A percentile compares a stretch with the other conserved stretches of the same genome.
Conservation (phyloP, 1,284 basidiomycete species). For the Jaminaea rosea region DNA sequence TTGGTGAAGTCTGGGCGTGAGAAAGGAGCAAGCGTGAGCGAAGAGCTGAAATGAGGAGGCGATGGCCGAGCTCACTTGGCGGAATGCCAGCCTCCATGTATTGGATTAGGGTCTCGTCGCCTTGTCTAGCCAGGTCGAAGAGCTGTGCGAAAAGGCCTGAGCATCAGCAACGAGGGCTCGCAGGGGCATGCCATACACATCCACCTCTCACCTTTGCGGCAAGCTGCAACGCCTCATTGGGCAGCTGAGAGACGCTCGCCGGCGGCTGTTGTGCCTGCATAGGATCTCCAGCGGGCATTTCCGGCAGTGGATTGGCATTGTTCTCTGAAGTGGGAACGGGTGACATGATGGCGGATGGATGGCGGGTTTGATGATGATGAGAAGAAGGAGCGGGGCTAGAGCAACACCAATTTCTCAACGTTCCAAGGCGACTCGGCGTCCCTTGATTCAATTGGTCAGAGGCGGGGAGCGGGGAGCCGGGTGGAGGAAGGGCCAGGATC, state of each 20-base stretch:
- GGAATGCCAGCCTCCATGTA: slow-evolving; percentile 68
- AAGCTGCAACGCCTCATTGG: slow-evolving; percentile 5
- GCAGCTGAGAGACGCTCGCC: slow-evolving; percentile 2
- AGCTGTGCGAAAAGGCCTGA: slow-evolving; percentile 46
- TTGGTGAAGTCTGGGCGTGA: slow-evolving; percentile 61
- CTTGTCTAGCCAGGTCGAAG: slow-evolving; percentile 65
- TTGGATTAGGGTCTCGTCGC: slow-evolving; percentile 50
- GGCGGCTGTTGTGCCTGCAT: slow-evolving; percentile 1
- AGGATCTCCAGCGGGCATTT: background rate
- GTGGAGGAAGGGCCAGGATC: no score
- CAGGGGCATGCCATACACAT: background rate
- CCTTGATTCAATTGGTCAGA: no score
- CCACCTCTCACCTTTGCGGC: slow-evolving; percentile 3
- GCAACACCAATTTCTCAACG: no score
- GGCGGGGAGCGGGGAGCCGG: no score
- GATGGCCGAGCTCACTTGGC: slow-evolving; percentile 43
- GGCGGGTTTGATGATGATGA: no score
- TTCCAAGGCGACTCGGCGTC: no score
- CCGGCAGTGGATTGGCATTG: background rate
- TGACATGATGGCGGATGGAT: background rate
- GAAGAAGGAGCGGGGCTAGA: no score
- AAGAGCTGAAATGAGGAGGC: no score
- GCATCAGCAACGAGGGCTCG: background rate
- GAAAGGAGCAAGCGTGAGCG: background rate
- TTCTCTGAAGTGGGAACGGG: background rate